These are phyloP conservation scores for Pseudisothecium myosuroides DNA, from an alignment of 225 moss, liverwort and hornwort genomes.

Conservation along the genomic window DNA sequence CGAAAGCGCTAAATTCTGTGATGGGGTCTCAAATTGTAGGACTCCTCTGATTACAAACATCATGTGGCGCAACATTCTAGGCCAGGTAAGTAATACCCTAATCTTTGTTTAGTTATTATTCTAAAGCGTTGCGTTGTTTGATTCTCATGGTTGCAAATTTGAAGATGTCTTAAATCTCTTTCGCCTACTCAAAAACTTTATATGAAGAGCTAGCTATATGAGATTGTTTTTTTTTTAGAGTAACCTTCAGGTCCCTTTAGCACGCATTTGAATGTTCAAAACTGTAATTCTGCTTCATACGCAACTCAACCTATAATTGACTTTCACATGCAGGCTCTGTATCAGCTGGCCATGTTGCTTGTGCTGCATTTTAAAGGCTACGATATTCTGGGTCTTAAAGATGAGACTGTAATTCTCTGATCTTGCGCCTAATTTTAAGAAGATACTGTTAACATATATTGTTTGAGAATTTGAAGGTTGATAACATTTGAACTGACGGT, in stretches of 20 bases:
- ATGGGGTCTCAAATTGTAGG: constrained; percentile 29
- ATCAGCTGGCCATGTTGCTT: constrained; percentile 65
- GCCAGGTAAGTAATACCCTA: constrained; percentile 36
- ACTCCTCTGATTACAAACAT: constrained; percentile 74
- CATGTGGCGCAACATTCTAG: constrained; percentile 90
- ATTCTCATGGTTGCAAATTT: neutral
- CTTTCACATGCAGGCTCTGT: constrained; percentile 31
- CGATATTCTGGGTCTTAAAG: constrained; percentile 46
- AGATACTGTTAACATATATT: neutral
- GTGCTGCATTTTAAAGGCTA: constrained; percentile 74
- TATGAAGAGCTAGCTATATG: neutral
- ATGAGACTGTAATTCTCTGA: constrained; percentile 33
- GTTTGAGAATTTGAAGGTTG: neutral
- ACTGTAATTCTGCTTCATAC: neutral
- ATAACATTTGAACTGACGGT: neutral
- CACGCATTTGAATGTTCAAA: neutral
- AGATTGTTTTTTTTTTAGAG: neutral
- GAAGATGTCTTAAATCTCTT: neutral
- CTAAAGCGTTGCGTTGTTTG: neutral
- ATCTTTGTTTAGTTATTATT: neutral
- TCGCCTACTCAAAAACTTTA: neutral
- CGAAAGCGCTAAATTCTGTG: neutral
- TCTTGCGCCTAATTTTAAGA: neutral
- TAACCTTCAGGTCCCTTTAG: neutral
- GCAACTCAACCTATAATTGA: neutral